Base-by-base conservation (phyloP, 768 basidiomycete genomes). In the Tephrocybe sp. region DNA sequence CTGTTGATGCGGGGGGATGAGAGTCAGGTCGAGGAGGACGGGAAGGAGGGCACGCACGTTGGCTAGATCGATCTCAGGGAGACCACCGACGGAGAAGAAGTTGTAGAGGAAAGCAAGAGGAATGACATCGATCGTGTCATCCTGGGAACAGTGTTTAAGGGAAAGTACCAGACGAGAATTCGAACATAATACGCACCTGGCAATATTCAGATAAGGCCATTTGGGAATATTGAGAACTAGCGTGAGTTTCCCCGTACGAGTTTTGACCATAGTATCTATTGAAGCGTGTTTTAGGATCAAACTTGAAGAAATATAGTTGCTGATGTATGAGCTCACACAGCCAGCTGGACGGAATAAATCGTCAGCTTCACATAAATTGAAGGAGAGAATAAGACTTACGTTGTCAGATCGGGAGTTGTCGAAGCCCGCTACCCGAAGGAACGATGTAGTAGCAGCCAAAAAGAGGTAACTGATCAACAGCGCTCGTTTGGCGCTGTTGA, bases 251-350 rank as follows among this genome's bases (percentile, higher is more conserved):
- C 25, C 87, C 85, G 52, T 85, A 84, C 0, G 86, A 86, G 57
- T 87, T 83, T 64, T 88, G 84, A 47, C 86, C 87, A 80, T 82
- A 87, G 62, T 86, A 87, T 24, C 83, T 85, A 61, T 36, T n/a
- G 44, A 18, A 11, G 21, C 28, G 21, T n/a, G 22, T 21, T 9
- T 43, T 46, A 46, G 41, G 36, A 22, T 18, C 19, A 22, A 9
- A 37, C 16, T 35, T 32, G 16, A 12, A n/a, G 11, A 34, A 21
- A 2, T 28, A 48, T 1, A 13, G 25, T 7, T 8, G n/a, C 1
- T 15, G 32, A 24, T 18, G 24, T 4, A 31, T 28, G n/a, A n/a
- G n/a, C 76, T 60, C 66, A 83, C 80, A 83, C 77, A 30, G 70
- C 83, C 35, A 82, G 71, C 83, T 84, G n/a, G n/a, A n/a, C n/a